phyloP scores from a whole-genome alignment of 2,329 filamentous ascomycete genomes.

The Chaetomiaceae sp. region DNA sequence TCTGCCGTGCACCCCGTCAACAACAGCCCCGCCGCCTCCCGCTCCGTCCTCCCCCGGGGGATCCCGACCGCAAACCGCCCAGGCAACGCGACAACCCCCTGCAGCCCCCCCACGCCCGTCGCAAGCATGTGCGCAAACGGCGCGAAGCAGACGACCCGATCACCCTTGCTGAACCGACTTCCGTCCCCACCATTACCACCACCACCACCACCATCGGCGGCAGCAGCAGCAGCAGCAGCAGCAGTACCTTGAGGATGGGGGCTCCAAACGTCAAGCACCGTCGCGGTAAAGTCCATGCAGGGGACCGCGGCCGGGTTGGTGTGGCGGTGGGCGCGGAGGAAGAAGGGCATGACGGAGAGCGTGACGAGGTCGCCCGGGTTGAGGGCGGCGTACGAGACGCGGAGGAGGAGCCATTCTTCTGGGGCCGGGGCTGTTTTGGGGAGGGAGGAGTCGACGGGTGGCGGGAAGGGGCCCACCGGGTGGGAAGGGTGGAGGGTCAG shows the following conservation, averaged over 20 bases:
- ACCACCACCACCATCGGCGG: too few relatives aligned
- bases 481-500: constrained; percentile 19
- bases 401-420: constrained; percentile 29
- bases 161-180: constrained; percentile 12
- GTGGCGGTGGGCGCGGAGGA: constrained; percentile 29
- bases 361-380: constrained; percentile 36
- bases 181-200: too few relatives aligned
- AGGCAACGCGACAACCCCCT: constrained; percentile 13
- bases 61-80: constrained; percentile 33
- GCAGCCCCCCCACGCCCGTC: constrained; percentile 31
- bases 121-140: constrained; percentile 21
- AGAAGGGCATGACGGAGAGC: constrained; percentile 30
- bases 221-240: too few relatives aligned
- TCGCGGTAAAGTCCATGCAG: constrained; percentile 35
- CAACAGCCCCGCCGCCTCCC: constrained; percentile 32
- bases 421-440: neutral
- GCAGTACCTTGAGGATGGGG: too few relatives aligned
- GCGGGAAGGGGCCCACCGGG: constrained; percentile 15
- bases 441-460: neutral
- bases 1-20: constrained; percentile 35
- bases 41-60: constrained; percentile 24
- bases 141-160: constrained; percentile 15
- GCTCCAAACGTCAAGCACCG: constrained; percentile 26
- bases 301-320: constrained; percentile 26
- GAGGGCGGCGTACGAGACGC: constrained; percentile 33